Evolutionary conservation across 2,329 filamentous ascomycete species (phyloP), one percentile per base, ranked within the genome.

Genomic region (Exophiala dermatitidis): DNA sequence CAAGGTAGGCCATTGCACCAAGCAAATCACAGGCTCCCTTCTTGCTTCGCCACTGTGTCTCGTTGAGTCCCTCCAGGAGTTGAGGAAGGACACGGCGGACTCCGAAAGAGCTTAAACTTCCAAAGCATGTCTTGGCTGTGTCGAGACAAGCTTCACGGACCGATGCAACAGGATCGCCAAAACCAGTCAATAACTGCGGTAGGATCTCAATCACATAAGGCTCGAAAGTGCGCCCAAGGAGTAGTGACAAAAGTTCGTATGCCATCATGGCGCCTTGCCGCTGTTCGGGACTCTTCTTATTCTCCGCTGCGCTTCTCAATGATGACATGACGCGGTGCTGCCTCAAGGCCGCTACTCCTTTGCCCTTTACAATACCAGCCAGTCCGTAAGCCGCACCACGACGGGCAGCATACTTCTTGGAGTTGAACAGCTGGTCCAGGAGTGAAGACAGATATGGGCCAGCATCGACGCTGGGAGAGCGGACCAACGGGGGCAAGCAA

Each of bases 1-100:
- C 93, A 32, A 98, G 81, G 68, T 98, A 98, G 3, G 93, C 94
- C 93, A 98, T 98, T 58, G 93, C 93, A 68, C 93, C 93, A 9
- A 98, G 79, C 29, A 95, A 84, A 67, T 98, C 93, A 67, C 93
- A 98, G 50, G 93, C 93, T 63, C 94, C 93, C 74, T 95, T 95
- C 72, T 98, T 97, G 73, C 90, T 97, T 65, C 93, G 86, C 93
- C 93, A 98, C 69, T 97, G 91, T 49, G 88, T 83, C 60, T 98
- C 93, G 60, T 97, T 90, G 6, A 98, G 81, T 53, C 94, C 93
- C 60, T 93, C 84, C 2, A 98, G 79, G 5, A 98, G 79, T 8
- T 88, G 95, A 2, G 93, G 93, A 60, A 98, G 76, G 59, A 98
- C 90, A 66, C 93, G 81, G 72, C 95, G 95, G 54, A 98, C 94